phyloP scores from a whole-genome alignment of 805 yeast genomes.

The Hanseniaspora hatyaiensis region DNA sequence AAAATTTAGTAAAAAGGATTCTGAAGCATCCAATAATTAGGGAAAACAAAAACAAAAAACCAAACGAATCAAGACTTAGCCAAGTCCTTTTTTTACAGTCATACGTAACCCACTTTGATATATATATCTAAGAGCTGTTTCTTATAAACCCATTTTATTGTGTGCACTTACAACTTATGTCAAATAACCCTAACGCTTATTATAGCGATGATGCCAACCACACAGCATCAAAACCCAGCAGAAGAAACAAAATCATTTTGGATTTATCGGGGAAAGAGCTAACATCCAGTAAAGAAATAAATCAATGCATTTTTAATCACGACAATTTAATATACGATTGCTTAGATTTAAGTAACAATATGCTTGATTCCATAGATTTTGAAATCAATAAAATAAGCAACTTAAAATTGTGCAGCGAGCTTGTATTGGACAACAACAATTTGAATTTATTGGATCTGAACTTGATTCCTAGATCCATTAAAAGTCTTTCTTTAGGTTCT shows the following conservation, averaged over 20 bases:
- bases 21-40: neutral
- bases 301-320: neutral
- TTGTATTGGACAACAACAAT: neutral
- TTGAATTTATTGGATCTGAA: neutral
- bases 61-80: no score
- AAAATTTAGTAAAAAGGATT: neutral
- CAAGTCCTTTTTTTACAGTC: no score
- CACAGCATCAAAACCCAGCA: neutral
- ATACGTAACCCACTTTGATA: no score
- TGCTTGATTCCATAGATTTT: neutral
- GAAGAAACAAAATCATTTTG: neutral
- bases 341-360: constrained; percentile 1
- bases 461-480: neutral
- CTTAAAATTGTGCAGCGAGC: neutral
- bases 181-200: neutral
- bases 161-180: no score
- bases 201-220: neutral
- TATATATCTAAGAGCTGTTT: no score
- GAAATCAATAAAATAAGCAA: neutral
- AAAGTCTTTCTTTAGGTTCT: neutral
- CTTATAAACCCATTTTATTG: no score
- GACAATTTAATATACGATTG: neutral
- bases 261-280: neutral
- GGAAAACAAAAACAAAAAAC: neutral
- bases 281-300: neutral